Evolutionary conservation across 768 basidiomycete genomes (phyloP).

Genomic region (Mycena venus): DNA sequence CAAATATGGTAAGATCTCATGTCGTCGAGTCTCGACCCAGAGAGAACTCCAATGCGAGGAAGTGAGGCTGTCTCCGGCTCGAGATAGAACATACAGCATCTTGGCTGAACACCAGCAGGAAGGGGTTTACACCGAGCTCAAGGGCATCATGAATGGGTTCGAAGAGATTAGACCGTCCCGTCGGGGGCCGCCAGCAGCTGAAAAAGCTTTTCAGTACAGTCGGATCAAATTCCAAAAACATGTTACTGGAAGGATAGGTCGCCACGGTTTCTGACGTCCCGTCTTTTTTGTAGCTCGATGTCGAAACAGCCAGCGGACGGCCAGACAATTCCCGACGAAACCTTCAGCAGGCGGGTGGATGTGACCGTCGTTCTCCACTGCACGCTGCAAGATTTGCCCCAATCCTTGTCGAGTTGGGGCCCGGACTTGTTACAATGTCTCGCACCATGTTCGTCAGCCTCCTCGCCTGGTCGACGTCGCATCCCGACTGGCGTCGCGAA

Average conservation of each 20-base stretch:
- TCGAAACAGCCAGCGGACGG: constrained; percentile 84
- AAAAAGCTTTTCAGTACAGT: not conserved
- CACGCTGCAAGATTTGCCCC: constrained; percentile 86
- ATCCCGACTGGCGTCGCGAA: constrained; percentile 94
- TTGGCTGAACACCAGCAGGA: constrained; percentile 71
- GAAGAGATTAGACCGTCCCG: constrained; percentile 55
- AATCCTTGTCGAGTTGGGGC: too few species aligned
- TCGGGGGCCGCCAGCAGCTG: not conserved
- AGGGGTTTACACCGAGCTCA: constrained; percentile 79
- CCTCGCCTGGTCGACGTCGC: constrained; percentile 69
- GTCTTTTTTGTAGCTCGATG: constrained; percentile 72
- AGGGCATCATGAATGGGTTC: constrained; percentile 77
- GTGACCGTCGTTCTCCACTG: constrained; percentile 86
- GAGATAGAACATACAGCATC: constrained; percentile 84
- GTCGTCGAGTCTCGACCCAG: not conserved
- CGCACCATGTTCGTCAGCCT: constrained; percentile 48
- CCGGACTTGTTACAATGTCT: not conserved
- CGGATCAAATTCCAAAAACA: too few species aligned
- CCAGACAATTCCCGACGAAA: constrained; percentile 88
- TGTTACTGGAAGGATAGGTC: too few species aligned
- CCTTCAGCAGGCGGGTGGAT: constrained; percentile 91
- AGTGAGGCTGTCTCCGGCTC: constrained; percentile 85
- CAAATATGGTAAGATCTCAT: constrained; percentile 4
- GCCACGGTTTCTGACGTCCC: too few species aligned
- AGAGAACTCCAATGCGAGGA: constrained; percentile 74